A percentile compares a stretch with the other conserved stretches of the same genome.
phyloP scores from a whole-genome alignment of 805 yeast genomes.

The Myxozyma neotropica region DNA sequence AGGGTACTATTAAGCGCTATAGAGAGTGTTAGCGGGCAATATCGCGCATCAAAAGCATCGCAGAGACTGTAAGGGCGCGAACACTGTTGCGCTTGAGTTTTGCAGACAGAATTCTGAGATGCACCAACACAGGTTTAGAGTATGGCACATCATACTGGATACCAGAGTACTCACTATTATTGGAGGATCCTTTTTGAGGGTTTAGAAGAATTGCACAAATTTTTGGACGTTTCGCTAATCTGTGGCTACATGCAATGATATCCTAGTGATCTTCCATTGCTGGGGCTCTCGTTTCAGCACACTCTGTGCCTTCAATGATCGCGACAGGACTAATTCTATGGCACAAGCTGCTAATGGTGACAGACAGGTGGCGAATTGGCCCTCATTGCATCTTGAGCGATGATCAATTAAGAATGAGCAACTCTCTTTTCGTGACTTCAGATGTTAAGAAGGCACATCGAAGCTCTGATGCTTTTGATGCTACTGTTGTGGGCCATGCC shows the following conservation, averaged over 20 bases:
- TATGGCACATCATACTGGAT: not conserved
- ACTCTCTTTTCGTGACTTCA: not conserved
- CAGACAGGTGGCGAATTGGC: not conserved
- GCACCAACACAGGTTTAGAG: not conserved
- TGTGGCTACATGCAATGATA: not conserved
- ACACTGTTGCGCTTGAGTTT: too few species aligned
- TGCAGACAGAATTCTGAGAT: not conserved
- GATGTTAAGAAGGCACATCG: not conserved
- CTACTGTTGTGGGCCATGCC: slow-evolving; percentile 2
- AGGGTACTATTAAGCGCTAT: not conserved
- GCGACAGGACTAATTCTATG: not conserved
- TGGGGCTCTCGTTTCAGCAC: not conserved
- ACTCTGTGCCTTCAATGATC: not conserved
- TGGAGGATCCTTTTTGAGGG: not conserved
- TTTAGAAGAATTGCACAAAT: slow-evolving; percentile 46
- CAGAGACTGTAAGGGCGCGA: too few species aligned
- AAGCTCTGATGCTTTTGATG: not conserved
- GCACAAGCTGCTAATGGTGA: not conserved
- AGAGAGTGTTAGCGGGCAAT: too few species aligned
- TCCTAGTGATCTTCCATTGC: not conserved
- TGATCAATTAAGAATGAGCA: slow-evolving; percentile 3
- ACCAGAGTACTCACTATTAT: not conserved
- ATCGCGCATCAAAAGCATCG: too few species aligned
- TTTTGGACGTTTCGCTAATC: slow-evolving; percentile 49
- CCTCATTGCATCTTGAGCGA: not conserved